Conservation (phyloP, 352 stramenopile species). For the Achlya hypogyna region DNA sequence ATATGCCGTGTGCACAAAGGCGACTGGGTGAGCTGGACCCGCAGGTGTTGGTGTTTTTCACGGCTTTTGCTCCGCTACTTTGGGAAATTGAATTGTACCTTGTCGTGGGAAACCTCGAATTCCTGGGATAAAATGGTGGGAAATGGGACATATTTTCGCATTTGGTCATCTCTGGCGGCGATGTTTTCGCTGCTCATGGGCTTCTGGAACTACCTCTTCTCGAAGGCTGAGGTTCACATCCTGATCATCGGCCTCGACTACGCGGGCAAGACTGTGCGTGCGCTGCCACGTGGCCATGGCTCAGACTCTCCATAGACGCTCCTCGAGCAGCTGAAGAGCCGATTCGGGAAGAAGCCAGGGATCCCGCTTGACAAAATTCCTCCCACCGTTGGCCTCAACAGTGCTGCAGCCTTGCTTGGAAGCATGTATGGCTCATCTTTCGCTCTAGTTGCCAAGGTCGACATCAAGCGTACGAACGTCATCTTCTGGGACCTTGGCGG, state of each 20-base stretch:
- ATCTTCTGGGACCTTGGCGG: constrained; percentile 91
- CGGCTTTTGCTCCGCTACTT: too few relatives aligned
- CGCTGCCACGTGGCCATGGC: constrained; percentile 7
- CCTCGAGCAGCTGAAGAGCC: constrained; percentile 85
- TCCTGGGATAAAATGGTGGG: too few relatives aligned
- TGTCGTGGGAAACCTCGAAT: too few relatives aligned
- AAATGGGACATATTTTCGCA: too few relatives aligned
- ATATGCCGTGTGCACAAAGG: too few relatives aligned
- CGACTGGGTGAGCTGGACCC: too few relatives aligned
- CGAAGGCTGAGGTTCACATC: constrained; percentile 82
- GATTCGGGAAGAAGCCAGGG: constrained; percentile 81
- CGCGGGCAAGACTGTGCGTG: constrained; percentile 87
- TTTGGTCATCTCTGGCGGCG: not conserved
- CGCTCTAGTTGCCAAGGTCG: constrained; percentile 59
- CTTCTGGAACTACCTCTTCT: constrained; percentile 77
- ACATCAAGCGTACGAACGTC: constrained; percentile 74
- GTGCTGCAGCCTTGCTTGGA: constrained; percentile 23
- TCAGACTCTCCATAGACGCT: constrained; percentile 45
- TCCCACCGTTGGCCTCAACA: constrained; percentile 87
- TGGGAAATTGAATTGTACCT: too few relatives aligned
- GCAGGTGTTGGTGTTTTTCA: too few relatives aligned
- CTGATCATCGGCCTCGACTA: constrained; percentile 89
- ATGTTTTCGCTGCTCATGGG: constrained; percentile 84
- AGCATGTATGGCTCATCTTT: not conserved
- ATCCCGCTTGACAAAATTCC: constrained; percentile 88